Conservation (phyloP, 768 basidiomycete genomes). For the Tephrocybe sp. region DNA sequence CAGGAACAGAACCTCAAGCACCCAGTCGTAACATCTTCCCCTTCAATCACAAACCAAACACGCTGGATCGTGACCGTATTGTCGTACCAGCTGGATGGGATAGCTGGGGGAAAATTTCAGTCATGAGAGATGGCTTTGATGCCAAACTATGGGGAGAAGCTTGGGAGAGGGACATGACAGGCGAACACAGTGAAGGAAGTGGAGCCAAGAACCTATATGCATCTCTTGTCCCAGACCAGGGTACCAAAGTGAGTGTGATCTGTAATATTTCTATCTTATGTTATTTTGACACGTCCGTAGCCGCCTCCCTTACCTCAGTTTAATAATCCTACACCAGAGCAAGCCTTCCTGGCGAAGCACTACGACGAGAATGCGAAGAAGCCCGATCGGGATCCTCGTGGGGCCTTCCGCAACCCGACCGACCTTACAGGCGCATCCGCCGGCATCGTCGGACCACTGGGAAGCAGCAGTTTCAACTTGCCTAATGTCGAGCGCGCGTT, state of each 20-base stretch:
- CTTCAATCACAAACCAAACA: conserved; percentile 85
- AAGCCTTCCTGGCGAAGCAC: conserved; percentile 86
- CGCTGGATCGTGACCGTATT: conserved; percentile 88
- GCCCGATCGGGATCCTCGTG: conserved; percentile 84
- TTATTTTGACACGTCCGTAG: conserved; percentile 28
- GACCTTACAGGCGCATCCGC: conserved; percentile 55
- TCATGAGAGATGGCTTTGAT: conserved; percentile 90
- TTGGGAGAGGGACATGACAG: conserved; percentile 70
- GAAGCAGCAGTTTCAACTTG: conserved; percentile 79
- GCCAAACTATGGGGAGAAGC: conserved; percentile 75
- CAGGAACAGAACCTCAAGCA: conserved; percentile 62
- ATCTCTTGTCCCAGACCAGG: conserved; percentile 72
- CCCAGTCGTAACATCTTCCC: conserved; percentile 80
- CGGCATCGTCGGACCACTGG: conserved; percentile 92
- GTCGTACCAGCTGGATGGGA: conserved; percentile 97
- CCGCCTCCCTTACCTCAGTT: conserved; percentile 67
- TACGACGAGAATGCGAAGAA: conserved; percentile 92
- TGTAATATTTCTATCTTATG: not conserved
- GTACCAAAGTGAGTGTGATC: conserved; percentile 54
- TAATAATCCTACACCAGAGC: conserved; percentile 83
- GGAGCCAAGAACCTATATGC: conserved; percentile 70
- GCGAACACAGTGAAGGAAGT: conserved; percentile 41
- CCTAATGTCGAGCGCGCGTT: conserved; percentile 88
- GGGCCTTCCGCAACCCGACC: conserved; percentile 77
- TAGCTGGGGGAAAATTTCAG: conserved; percentile 93